Percentiles rank a stretch among this genome's conserved stretches.
These are phyloP conservation scores for Vitis hybrid DNA, from an alignment of 177 flowering plant species.

Conservation along the genomic window DNA sequence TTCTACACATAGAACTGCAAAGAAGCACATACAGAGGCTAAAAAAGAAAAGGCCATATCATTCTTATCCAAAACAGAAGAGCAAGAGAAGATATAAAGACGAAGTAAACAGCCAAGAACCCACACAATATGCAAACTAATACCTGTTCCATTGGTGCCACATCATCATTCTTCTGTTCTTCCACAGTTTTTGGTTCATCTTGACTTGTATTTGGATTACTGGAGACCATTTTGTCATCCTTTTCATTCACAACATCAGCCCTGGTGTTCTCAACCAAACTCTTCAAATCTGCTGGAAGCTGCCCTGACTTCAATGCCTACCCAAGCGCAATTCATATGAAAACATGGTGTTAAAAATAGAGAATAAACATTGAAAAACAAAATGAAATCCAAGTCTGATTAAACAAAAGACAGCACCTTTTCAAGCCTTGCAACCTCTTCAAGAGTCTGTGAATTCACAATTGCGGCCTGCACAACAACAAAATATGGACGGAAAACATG, in stretches of 20 bases:
- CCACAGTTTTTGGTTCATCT: slow-evolving; percentile 26
- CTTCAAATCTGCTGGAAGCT: slow-evolving; percentile 78
- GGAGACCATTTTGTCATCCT: slow-evolving; percentile 42
- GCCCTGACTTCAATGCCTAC: slow-evolving; percentile 90
- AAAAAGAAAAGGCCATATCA: not conserved
- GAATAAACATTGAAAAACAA: not conserved
- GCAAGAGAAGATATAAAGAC: not conserved
- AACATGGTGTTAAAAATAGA: not conserved
- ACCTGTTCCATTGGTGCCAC: slow-evolving; percentile 62
- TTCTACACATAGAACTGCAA: not conserved
- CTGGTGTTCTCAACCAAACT: slow-evolving; percentile 32
- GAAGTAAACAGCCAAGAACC: not conserved
- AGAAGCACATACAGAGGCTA: not conserved
- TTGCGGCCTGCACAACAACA: slow-evolving; percentile 79
- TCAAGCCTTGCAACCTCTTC: slow-evolving; percentile 99
- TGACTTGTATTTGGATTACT: slow-evolving; percentile 33
- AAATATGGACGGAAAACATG: not conserved
- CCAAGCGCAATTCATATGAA: slow-evolving; percentile 10
- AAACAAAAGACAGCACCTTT: slow-evolving; percentile 48
- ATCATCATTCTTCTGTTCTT: slow-evolving; percentile 33
- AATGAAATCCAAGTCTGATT: not conserved
- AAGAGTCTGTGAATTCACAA: slow-evolving; percentile 93
- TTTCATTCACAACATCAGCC: slow-evolving; percentile 11
- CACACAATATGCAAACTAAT: not conserved
- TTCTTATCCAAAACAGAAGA: not conserved